A percentile compares a stretch with the other conserved stretches of the same genome.
phyloP scores from a whole-genome alignment of 2,329 filamentous ascomycete species.

The Rhynchosporium graminicola region DNA sequence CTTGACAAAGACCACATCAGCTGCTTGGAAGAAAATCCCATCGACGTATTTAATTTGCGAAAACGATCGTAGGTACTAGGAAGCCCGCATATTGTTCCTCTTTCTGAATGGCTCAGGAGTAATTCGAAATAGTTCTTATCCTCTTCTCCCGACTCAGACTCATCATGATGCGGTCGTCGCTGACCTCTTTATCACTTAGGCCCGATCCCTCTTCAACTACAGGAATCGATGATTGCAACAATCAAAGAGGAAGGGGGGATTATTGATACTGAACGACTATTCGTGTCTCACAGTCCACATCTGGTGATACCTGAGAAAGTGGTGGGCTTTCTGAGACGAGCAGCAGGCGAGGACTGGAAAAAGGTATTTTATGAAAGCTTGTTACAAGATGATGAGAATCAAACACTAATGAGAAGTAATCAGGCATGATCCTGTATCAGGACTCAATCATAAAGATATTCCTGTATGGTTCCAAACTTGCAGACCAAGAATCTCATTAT shows the following conservation, averaged over 20 bases:
- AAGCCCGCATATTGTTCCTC: too few species aligned
- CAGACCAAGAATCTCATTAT: too few species aligned
- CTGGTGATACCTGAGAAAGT: conserved; percentile 21
- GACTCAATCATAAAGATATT: too few species aligned
- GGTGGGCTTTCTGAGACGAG: conserved; percentile 20
- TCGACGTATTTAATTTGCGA: conserved; percentile 27
- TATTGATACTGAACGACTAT: conserved; percentile 22
- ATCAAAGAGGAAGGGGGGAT: conserved; percentile 19
- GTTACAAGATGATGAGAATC: background rate
- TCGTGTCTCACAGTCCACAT: conserved; percentile 25
- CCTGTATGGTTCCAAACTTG: too few species aligned
- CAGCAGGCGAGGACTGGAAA: conserved; percentile 9
- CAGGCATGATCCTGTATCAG: too few species aligned
- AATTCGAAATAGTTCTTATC: too few species aligned
- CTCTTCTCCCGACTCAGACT: too few species aligned
- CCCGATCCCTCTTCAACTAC: conserved; percentile 19
- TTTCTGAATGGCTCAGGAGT: too few species aligned
- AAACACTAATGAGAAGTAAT: too few species aligned
- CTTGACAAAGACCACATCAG: conserved; percentile 11
- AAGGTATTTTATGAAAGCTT: background rate
- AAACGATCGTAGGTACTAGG: conserved; percentile 13
- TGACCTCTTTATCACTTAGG: too few species aligned
- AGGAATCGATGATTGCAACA: conserved; percentile 25
- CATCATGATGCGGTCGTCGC: too few species aligned
- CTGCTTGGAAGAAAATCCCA: conserved; percentile 28